Percentiles rank a stretch among this genome's conserved stretches.
Conservation (phyloP, 306 rosid species). For the Spatholobus suberectus region DNA sequence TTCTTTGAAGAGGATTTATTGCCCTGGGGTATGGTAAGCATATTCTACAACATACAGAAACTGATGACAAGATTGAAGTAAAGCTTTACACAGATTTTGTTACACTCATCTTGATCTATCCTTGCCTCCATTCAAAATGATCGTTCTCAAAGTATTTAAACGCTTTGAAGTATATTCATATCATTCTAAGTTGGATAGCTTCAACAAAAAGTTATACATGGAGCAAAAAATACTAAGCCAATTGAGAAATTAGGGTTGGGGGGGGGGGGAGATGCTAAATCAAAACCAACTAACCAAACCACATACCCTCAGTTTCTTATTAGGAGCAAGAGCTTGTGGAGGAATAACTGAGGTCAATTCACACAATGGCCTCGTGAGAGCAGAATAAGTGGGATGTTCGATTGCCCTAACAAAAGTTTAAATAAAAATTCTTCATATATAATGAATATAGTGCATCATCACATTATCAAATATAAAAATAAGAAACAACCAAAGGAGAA, state of each 20-base stretch:
- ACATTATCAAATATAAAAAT: constrained; percentile 1
- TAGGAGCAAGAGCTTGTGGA: constrained; percentile 86
- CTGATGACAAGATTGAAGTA: constrained; percentile 33
- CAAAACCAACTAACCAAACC: constrained; percentile 37
- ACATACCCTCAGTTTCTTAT: constrained; percentile 95
- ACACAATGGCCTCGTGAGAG: constrained; percentile 96
- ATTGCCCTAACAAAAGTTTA: constrained; percentile 80
- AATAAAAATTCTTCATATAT: constrained; percentile 23
- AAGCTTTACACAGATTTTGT: constrained; percentile 13
- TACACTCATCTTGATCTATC: constrained; percentile 17
- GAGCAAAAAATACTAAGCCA: constrained; percentile 12
- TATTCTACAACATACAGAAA: constrained; percentile 26
- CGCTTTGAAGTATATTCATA: constrained; percentile 35
- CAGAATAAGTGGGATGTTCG: constrained; percentile 97
- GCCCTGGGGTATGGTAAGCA: constrained; percentile 17
- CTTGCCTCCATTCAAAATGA: constrained; percentile 8
- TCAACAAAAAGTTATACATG: constrained; percentile 21
- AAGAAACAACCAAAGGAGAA: constrained; percentile 34
- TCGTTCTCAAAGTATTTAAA: constrained; percentile 19
- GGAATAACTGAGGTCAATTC: constrained; percentile 95
- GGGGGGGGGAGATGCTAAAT: background rate
- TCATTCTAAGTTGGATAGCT: constrained; percentile 26
- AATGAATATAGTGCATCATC: constrained; percentile 23
- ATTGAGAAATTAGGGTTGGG: background rate
- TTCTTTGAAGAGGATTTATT: constrained; percentile 18